Percentiles rank a stretch among this genome's conserved stretches.
These are phyloP conservation scores for Chaetomium globosum DNA, from an alignment of 2,329 filamentous ascomycete genomes.

Conservation along the genomic window DNA sequence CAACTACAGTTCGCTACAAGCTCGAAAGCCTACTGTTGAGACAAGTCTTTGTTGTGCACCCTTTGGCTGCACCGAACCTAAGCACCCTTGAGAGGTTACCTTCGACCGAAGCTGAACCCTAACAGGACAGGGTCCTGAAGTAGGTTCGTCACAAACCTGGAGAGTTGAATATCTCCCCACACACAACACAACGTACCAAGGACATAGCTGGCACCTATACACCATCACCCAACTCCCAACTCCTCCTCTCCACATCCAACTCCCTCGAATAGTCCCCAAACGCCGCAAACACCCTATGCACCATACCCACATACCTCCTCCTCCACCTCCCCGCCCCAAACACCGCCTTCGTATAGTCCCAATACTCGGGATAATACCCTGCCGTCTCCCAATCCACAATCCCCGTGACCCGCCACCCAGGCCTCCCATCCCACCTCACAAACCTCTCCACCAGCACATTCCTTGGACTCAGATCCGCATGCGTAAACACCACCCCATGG, in stretches of 20 bases:
- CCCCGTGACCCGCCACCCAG: slow-evolving; percentile 37
- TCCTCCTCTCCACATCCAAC: slow-evolving; percentile 34
- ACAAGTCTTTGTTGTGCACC: too few relatives aligned
- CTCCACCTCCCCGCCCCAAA: slow-evolving; percentile 34
- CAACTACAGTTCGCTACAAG: too few relatives aligned
- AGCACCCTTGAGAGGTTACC: too few relatives aligned
- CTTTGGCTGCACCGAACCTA: too few relatives aligned
- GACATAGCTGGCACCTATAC: neutral
- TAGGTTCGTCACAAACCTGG: too few relatives aligned
- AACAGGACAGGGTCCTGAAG: too few relatives aligned
- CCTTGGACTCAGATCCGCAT: slow-evolving; percentile 42
- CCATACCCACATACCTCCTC: slow-evolving; percentile 25
- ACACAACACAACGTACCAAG: too few relatives aligned
- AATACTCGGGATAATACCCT: slow-evolving; percentile 40
- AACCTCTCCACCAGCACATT: slow-evolving; percentile 41
- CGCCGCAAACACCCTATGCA: slow-evolving; percentile 29
- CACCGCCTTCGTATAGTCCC: slow-evolving; percentile 39
- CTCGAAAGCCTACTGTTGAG: too few relatives aligned
- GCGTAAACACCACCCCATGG: slow-evolving; percentile 42
- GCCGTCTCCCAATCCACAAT: slow-evolving; percentile 41
- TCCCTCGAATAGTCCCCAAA: slow-evolving; percentile 36
- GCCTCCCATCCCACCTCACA: slow-evolving; percentile 33
- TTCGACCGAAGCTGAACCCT: too few relatives aligned
- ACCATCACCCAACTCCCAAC: slow-evolving; percentile 31
- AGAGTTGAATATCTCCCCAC: too few relatives aligned